Evolutionary conservation across 352 stramenopile genomes (phyloP), one percentile per base, ranked within the genome.

Genomic region (Globisporangium viniferum): DNA sequence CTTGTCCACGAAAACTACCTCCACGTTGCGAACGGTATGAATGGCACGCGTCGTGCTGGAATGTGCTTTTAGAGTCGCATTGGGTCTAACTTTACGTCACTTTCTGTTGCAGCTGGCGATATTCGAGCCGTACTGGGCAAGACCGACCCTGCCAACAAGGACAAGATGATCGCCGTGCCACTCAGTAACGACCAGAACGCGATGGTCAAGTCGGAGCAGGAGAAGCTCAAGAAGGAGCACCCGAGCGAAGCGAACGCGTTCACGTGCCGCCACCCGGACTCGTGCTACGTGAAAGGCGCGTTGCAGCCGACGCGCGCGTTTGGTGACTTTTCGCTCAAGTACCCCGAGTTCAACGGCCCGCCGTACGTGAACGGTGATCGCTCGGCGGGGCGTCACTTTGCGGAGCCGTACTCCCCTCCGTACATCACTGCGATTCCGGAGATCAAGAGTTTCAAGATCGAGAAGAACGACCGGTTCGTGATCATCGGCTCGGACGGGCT

Each of bases 401-500:
- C 82, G 2, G 79, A 84, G 41, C 92, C 92, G 2, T 98, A 96
- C 77, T 95, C 93, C 20, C 93, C 94, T 15, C 94, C 94, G 14
- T 98, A 98, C 80, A 98, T 98, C 67, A 93, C 87, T 10, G 88
- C 92, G 55, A 91, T 89, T 22, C 94, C 94, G 1, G 91, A 98
- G 59, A 76, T 97, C 48, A 79, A 81, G 62, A 78, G 77, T 49
- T 81, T 91, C 64, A 73, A 80, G 54, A 72, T 95, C 15, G 70
- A 61, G 56, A 75, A 78, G 1, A 70, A 73, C 58, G 97, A 99
- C 75, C 90, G 98, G 81, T 99, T 99, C 77, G 75, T 99, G 59
- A 91, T 99, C 59, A 92, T 99, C 48, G 75, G 84, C 29, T 99
- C 96, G 71, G 98, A 99, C 79, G 97, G 97, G 14, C 76, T 99